Base-by-base conservation (phyloP, 495 filamentous ascomycete genomes). In the Thermothielavioides terrestris region DNA sequence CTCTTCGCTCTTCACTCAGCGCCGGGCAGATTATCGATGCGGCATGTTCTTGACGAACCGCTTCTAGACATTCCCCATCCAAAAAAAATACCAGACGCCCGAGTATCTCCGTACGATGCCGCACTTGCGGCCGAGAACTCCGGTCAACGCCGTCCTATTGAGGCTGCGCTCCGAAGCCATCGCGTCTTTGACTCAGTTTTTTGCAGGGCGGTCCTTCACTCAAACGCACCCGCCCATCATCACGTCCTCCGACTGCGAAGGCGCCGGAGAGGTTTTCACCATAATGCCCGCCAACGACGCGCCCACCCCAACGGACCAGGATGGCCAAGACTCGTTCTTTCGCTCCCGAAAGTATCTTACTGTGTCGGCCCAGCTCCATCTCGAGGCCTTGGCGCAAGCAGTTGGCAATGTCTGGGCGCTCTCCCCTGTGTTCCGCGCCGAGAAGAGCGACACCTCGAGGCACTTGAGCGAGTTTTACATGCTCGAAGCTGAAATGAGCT, bases 391-490 rank as follows among this genome's bases (percentile, higher is more conserved):
- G 49, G 84, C 89, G 3, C 87, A 91, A 46, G 83, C 90, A 38
- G 76, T 96, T 36, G 85, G 85, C 23, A 88, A 85, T 59, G 94
- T 96, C 15, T 98, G 92, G 92, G 85, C 94, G 3, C 66, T 98
- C 17, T 89, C 89, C 9, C 92, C 92, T 14, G 89, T 88, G 2
- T 98, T 98, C 61, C 82, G 92, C 36, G 94, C 92, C 4, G 92
- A 98, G 63, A 86, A 80, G 68, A 95, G 89, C 63, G 89, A 96
- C 66, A 97, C 92, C 6, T 79, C 89, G 14, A 84, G 94, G 30
- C 92, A 98, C 68, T 72, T 97, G 39, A 94, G 88, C 70, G 92
- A 98, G 59, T 98, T 98, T 65, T 97, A 96, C 68, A 98, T 98
- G 92, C 78, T 98, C 2, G 92, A 98, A 68, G 89, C 82, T 7